These are phyloP conservation scores for Pulveroboletus sp. DNA, from an alignment of 768 basidiomycete species.

Conservation along the genomic window DNA sequence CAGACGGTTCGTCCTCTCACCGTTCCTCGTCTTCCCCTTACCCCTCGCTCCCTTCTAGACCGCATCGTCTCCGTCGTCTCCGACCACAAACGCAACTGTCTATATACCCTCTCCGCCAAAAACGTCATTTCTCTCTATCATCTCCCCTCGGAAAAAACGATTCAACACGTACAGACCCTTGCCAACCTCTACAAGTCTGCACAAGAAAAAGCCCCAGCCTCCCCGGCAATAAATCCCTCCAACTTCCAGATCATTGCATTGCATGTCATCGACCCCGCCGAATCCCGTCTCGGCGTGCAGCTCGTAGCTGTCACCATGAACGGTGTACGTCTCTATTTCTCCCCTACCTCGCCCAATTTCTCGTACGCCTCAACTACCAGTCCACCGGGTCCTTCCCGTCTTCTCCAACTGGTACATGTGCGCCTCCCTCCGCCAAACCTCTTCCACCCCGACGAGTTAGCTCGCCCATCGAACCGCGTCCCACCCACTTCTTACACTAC, in stretches of 20 bases:
- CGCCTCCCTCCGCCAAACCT: slow-evolving; percentile 74
- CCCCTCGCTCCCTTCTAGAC: slow-evolving; percentile 41
- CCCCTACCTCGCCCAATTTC: slow-evolving; percentile 48
- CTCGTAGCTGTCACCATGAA: slow-evolving; percentile 79
- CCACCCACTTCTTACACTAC: slow-evolving; percentile 43
- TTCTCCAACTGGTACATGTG: slow-evolving; percentile 71
- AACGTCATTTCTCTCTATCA: slow-evolving; percentile 65
- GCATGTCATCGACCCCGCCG: slow-evolving; percentile 62
- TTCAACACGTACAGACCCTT: slow-evolving; percentile 73
- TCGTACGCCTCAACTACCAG: slow-evolving; percentile 39
- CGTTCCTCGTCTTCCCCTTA: neutral
- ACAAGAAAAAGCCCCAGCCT: slow-evolving; percentile 77
- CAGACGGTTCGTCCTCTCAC: slow-evolving; percentile 53
- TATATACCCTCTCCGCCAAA: slow-evolving; percentile 73
- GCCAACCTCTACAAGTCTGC: slow-evolving; percentile 69
- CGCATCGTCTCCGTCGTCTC: slow-evolving; percentile 65
- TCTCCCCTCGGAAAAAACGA: slow-evolving; percentile 56
- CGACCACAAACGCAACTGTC: slow-evolving; percentile 63
- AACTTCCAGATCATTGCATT: slow-evolving; percentile 67
- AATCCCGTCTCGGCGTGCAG: slow-evolving; percentile 67
- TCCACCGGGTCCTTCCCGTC: slow-evolving; percentile 26
- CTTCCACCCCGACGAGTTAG: slow-evolving; percentile 71
- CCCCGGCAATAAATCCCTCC: slow-evolving; percentile 65
- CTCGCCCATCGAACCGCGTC: slow-evolving; percentile 45
- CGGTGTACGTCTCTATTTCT: slow-evolving; percentile 83